Percentiles rank a stretch among this genome's conserved stretches.
Conservation (phyloP, 1,284 basidiomycete genomes). For the Sporisorium iseilematis-ciliati region DNA sequence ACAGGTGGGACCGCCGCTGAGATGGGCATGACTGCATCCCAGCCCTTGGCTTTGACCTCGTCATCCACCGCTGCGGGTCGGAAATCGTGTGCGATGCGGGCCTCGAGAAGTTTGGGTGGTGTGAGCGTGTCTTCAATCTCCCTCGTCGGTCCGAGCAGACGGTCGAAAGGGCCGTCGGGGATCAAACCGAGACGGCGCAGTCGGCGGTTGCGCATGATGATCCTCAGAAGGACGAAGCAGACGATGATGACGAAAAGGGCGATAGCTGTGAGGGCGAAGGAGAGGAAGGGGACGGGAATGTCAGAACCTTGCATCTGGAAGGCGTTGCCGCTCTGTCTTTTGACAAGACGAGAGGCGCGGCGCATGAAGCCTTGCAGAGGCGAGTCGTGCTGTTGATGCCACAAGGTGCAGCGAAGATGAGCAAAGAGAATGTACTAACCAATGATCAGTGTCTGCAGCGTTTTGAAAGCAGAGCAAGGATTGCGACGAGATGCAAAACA, state of each 20-base stretch:
- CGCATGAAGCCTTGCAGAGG: background rate
- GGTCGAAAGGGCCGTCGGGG: conserved; percentile 53
- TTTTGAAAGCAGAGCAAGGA: background rate
- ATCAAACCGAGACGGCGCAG: conserved; percentile 58
- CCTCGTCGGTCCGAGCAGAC: conserved; percentile 47
- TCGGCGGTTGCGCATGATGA: conserved; percentile 62
- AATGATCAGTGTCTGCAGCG: conserved; percentile 57
- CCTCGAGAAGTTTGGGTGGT: conserved; percentile 62
- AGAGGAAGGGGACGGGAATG: conserved; percentile 53
- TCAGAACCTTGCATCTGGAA: conserved; percentile 31
- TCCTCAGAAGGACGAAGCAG: conserved; percentile 63
- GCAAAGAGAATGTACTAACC: conserved; percentile 51
- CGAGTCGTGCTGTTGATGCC: background rate
- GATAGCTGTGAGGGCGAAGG: conserved; percentile 60
- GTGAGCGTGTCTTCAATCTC: conserved; percentile 59
- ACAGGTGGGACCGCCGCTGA: conserved; percentile 54
- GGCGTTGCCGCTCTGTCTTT: conserved; percentile 27
- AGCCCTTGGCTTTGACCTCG: conserved; percentile 49
- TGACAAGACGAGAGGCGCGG: conserved; percentile 9
- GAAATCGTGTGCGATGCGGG: conserved; percentile 54
- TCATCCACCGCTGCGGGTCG: conserved; percentile 34
- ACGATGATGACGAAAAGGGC: conserved; percentile 66
- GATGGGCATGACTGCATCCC: conserved; percentile 61
- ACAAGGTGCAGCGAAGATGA: conserved; percentile 15
- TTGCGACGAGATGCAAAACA: background rate